Evolutionary conservation across 1,284 basidiomycete genomes (phyloP), one percentile per base, ranked within the genome.

Genomic region (Sporisorium reilianum): DNA sequence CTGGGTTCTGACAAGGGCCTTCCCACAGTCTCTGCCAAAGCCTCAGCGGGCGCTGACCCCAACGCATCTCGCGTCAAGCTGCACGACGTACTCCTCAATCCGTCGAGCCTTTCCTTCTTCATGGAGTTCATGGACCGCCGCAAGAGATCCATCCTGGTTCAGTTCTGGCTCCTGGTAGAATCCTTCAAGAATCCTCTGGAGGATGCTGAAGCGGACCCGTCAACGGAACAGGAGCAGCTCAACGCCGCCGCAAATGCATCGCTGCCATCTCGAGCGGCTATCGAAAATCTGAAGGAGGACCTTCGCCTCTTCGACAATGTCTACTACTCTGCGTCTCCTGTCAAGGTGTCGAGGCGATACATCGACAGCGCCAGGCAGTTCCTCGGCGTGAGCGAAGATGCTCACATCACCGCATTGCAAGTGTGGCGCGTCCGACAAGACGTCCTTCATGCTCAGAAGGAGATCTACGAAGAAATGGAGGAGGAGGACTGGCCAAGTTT

Each of bases 61-160:
- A 67, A 68, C 44, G 55, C 62, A n/a, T 66, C 67, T 25, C 64
- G 72, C 5, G 66, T 64, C 45, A 68, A 59, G 40, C 52, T 80
- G 5, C 56, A 60, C 38, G 90, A 93, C 51, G 89, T 97, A 44
- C 89, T 98, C 0, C 88, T 90, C 36, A 94, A 94, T 76, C 93
- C 95, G 0, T 92, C 90, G 30, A 93, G 94, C 0, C 88, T 98
- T 0, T 94, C 93, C 2, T 96, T 96, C 84, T 94, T 96, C 86
- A 95, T 97, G 90, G 96, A 99, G 86, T 96, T 93, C 81, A 95
- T 97, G 93, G 96, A 98, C 76, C 89, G 95, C 8, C 89, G 92
- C 3, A 89, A 90, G 62, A 90, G 93, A 30, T 92, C 94, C 16
- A 84, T 93, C 10, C 89, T 94, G 3, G 92, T 97, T 2, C 96